Conservation (phyloP, 768 basidiomycete species). For the Suillus luteus region DNA sequence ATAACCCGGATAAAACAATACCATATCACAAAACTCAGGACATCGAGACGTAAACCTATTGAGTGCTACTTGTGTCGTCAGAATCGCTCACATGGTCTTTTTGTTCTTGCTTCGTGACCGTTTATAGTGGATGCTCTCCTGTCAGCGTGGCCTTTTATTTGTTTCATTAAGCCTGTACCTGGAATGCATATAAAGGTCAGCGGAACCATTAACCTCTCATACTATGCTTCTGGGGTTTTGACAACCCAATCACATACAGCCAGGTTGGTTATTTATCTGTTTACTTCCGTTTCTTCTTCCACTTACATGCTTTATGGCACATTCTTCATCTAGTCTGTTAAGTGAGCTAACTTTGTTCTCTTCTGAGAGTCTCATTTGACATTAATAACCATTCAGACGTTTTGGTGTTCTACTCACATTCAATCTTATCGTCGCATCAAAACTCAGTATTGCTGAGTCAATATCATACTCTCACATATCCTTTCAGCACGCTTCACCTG, state of each 20-base stretch:
- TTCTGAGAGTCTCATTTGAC: conserved; percentile 3
- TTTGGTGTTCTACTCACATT: conserved; percentile 19
- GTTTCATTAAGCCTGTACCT: not conserved
- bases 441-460: conserved; percentile 19
- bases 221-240: conserved; percentile 35
- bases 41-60: not conserved
- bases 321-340: conserved; percentile 26
- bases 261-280: conserved; percentile 24
- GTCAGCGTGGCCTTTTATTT: conserved; percentile 20
- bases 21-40: not conserved
- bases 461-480: conserved; percentile 28
- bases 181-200: not conserved
- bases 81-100: conserved; percentile 18
- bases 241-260: conserved; percentile 36
- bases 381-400: conserved; percentile 11
- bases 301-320: conserved; percentile 19
- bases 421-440: conserved; percentile 27
- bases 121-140: conserved; percentile 6
- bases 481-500: conserved; percentile 26
- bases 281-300: conserved; percentile 1
- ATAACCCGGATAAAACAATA: not conserved
- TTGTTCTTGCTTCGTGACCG: conserved; percentile 37
- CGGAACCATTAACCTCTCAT: not conserved
- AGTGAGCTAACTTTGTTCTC: conserved; percentile 13
- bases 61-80: not conserved